Evolutionary conservation across 805 yeast species (phyloP).

Genomic region (Pichia heedii): DNA sequence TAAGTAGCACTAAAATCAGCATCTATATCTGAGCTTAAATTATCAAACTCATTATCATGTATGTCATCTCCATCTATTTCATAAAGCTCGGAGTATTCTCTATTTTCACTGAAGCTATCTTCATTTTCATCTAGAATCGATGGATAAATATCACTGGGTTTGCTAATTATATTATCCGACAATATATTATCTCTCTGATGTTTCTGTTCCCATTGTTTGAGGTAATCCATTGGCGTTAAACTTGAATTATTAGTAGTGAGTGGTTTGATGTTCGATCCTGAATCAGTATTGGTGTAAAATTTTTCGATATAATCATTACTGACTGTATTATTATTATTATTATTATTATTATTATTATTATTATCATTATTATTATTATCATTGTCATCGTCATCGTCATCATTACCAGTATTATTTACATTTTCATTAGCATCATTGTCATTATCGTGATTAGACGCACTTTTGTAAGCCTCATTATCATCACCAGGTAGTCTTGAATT

Average conservation of each 20-base stretch:
- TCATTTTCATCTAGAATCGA: slow-evolving; percentile 19
- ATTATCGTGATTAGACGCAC: not conserved
- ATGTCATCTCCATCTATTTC: too few relatives aligned
- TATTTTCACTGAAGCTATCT: too few relatives aligned
- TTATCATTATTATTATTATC: not conserved
- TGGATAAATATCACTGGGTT: slow-evolving; percentile 31
- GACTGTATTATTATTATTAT: not conserved
- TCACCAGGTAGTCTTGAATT: not conserved
- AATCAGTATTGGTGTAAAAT: not conserved
- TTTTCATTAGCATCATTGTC: not conserved
- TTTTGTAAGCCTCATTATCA: not conserved
- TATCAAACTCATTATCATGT: not conserved
- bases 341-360: not conserved
- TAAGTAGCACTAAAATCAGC: slow-evolving; percentile 2
- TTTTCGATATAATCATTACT: too few relatives aligned
- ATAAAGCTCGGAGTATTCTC: too few relatives aligned
- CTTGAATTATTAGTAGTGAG: not conserved
- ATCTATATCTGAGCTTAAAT: slow-evolving; percentile 3
- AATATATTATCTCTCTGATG: slow-evolving; percentile 6
- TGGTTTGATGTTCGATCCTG: not conserved
- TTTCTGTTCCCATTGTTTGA: slow-evolving; percentile 5
- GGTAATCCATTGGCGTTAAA: slow-evolving; percentile 3
- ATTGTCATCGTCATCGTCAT: not conserved
- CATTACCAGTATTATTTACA: not conserved
- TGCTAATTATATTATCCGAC: slow-evolving; percentile 25